These are phyloP conservation scores for Medicago truncatula DNA, from an alignment of 306 rosid species.

Conservation along the genomic window MtrunA17r5.0-ANR NC_053049.1:43554001-43554500, in stretches of 20 bases:
- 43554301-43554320: background rate
- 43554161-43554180: background rate
- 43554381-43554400: background rate
- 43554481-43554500: background rate
- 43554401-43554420: background rate
- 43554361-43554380: background rate
- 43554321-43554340: background rate
- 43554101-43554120: background rate
- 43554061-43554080: background rate
- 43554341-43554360: background rate
- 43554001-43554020: slow-evolving; percentile 22
- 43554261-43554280: slow-evolving; percentile 22
- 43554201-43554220: slow-evolving; percentile 3
- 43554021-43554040: slow-evolving; percentile 30
- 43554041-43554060: slow-evolving; percentile 26
- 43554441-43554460: background rate
- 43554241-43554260: slow-evolving; percentile 9
- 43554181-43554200: slow-evolving; percentile 17
- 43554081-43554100: slow-evolving; percentile 9
- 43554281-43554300: background rate
- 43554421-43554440: background rate
- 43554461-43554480: background rate
- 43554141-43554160: background rate
- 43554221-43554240: background rate
- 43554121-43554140: background rate